Conservation (phyloP, 2,329 filamentous ascomycete species). For the Passalora sequoiae region DNA sequence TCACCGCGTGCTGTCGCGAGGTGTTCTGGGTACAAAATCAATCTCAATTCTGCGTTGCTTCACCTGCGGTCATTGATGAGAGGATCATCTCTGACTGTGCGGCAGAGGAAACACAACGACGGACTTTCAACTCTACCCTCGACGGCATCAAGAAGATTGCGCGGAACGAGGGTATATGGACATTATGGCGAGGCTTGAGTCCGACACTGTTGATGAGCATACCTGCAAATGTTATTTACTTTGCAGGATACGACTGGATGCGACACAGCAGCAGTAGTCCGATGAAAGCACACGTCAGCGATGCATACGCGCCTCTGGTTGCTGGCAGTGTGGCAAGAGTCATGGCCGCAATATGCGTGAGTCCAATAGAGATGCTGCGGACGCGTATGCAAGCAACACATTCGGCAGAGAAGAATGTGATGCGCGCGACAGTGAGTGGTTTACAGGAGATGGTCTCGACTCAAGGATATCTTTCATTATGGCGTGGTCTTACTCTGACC, state of each 20-base stretch:
- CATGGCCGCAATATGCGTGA: slow-evolving; percentile 74
- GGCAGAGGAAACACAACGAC: slow-evolving; percentile 77
- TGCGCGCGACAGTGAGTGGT: slow-evolving; percentile 71
- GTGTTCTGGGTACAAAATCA: slow-evolving; percentile 94
- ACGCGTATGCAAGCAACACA: slow-evolving; percentile 73
- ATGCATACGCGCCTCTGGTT: slow-evolving; percentile 71
- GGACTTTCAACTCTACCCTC: slow-evolving; percentile 81
- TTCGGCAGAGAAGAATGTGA: slow-evolving; percentile 55
- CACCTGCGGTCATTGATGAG: slow-evolving; percentile 38
- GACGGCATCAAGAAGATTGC: slow-evolving; percentile 94
- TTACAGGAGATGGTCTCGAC: slow-evolving; percentile 71
- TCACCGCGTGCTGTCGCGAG: slow-evolving; percentile 91
- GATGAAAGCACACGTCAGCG: slow-evolving; percentile 54
- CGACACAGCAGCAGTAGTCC: slow-evolving; percentile 69
- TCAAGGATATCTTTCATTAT: slow-evolving; percentile 75
- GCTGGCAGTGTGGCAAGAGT: slow-evolving; percentile 75
- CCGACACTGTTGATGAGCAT: slow-evolving; percentile 92
- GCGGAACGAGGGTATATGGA: slow-evolving; percentile 78
- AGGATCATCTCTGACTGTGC: slow-evolving; percentile 63
- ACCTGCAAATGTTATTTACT: slow-evolving; percentile 96
- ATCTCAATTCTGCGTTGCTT: slow-evolving; percentile 70
- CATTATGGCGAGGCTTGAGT: slow-evolving; percentile 89
- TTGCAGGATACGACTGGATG: slow-evolving; percentile 95
- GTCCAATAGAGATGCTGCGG: slow-evolving; percentile 88
- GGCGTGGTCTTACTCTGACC: slow-evolving; percentile 84